A percentile compares a stretch with the other conserved stretches of the same genome.
These are phyloP conservation scores for Prunus padus DNA, from an alignment of 306 rosid genomes.

Conservation along the genomic window DNA sequence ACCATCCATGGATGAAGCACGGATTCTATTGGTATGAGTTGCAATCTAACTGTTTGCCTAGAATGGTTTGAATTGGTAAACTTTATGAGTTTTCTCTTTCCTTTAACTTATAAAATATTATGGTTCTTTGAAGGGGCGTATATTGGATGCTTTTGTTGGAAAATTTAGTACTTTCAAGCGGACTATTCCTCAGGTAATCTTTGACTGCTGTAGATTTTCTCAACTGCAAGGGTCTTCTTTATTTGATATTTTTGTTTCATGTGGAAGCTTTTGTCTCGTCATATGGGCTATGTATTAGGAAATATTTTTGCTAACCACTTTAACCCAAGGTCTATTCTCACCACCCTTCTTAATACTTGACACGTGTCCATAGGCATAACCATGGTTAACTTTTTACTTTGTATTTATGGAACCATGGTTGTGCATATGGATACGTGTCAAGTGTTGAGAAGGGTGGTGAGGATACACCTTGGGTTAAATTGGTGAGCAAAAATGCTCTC, in stretches of 20 bases:
- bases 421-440: too few species aligned
- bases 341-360: too few species aligned
- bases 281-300: not conserved
- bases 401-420: too few species aligned
- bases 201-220: conserved; percentile 9
- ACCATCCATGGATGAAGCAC: conserved; percentile 94
- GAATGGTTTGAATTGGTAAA: conserved; percentile 17
- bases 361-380: too few species aligned
- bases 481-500: too few species aligned
- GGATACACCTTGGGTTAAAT: too few species aligned
- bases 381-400: too few species aligned
- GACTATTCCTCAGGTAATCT: conserved; percentile 89
- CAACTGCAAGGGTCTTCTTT: not conserved
- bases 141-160: conserved; percentile 97
- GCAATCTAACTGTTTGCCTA: conserved; percentile 20
- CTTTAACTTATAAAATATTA: conserved; percentile 19
- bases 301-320: too few species aligned
- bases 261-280: not conserved
- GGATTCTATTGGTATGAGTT: conserved; percentile 79
- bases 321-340: too few species aligned
- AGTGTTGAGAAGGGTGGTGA: too few species aligned
- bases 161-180: conserved; percentile 94
- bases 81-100: conserved; percentile 18
- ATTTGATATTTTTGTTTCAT: not conserved
- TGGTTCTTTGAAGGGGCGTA: conserved; percentile 71